Base-by-base conservation (phyloP, 805 yeast genomes). In the Wickerhamiella qilinensis region DNA sequence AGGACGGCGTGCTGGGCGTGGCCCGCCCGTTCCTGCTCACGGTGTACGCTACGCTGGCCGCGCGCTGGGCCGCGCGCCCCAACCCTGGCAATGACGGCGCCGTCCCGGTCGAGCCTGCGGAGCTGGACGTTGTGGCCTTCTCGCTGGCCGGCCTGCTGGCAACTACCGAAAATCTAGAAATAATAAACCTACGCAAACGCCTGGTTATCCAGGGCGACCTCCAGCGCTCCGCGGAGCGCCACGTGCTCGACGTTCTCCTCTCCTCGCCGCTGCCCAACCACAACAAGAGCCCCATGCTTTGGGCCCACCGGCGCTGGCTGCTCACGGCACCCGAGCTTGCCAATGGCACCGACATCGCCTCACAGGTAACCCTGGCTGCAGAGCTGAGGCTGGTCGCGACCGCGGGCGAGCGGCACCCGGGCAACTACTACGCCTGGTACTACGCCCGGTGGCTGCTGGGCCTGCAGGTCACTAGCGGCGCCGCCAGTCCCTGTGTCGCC, bases 381-480 rank as follows among this genome's bases (percentile, higher is more conserved):
- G n/a, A 62, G 42, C 37, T 53, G 24, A 39, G 38, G 14, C 38
- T 52, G 1, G 56, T 68, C 1, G 38, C 55, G 2, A 36, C 35
- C 7, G 65, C 75, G 0, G 60, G 61, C 0, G 48, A 42, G 19
- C 42, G 50, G 11, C 76, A 70, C 45, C 64, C 64, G 8, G 47
- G 59, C 32, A 71, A 68, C 47, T 70, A 70, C 46, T 69, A 69
- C 39, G 71, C 73, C 0, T 60, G 68, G 62, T 48, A 54, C n/a
- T 55, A 60, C 41, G 54, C 65, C 3, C 52, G 65, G 21, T 53
- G 58, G 53, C 38, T 56, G 16, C 35, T 50, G 21, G 34, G n/a
- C n/a, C n/a, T n/a, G n/a, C n/a, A n/a, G n/a, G n/a, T n/a, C n/a
- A n/a, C n/a, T n/a, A n/a, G n/a, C n/a, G n/a, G n/a, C n/a, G n/a